phyloP scores from a whole-genome alignment of 768 basidiomycete genomes.

The Lentinula sp. region DNA sequence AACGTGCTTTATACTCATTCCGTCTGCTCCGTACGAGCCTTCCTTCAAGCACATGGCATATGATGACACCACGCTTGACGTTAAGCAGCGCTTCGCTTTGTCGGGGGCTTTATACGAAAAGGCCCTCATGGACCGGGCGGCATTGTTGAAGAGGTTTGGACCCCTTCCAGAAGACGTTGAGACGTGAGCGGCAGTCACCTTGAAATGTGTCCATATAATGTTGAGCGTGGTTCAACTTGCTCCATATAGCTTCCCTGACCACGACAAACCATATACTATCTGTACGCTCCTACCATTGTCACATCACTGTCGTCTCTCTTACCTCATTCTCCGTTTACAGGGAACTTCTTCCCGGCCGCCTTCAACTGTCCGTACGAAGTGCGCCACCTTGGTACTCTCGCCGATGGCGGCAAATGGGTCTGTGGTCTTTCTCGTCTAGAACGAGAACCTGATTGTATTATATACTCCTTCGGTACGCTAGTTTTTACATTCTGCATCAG shows the following conservation, averaged over 20 bases:
- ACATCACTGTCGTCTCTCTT: not conserved
- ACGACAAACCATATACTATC: not conserved
- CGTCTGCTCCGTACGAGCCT: not conserved
- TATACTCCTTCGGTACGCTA: constrained; percentile 53
- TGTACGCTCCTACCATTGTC: not conserved
- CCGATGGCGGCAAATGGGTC: constrained; percentile 69
- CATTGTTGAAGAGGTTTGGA: not conserved
- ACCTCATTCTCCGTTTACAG: not conserved
- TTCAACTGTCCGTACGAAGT: constrained; percentile 48
- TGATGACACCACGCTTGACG: not conserved
- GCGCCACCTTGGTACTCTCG: constrained; percentile 44
- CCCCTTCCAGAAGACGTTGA: not conserved
- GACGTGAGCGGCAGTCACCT: not conserved
- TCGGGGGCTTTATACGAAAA: not conserved
- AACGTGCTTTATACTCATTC: not conserved
- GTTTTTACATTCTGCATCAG: not conserved
- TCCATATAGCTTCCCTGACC: not conserved
- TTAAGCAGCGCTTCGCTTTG: not conserved
- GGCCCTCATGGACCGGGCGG: not conserved
- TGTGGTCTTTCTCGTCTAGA: constrained; percentile 54
- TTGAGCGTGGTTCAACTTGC: not conserved
- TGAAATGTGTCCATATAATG: not conserved
- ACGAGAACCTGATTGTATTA: constrained; percentile 47
- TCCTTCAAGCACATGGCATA: not conserved
- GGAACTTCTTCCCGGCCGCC: constrained; percentile 49